Base-by-base conservation (phyloP, 2,329 filamentous ascomycete genomes). In the Ceratocystis colombiana region DNA sequence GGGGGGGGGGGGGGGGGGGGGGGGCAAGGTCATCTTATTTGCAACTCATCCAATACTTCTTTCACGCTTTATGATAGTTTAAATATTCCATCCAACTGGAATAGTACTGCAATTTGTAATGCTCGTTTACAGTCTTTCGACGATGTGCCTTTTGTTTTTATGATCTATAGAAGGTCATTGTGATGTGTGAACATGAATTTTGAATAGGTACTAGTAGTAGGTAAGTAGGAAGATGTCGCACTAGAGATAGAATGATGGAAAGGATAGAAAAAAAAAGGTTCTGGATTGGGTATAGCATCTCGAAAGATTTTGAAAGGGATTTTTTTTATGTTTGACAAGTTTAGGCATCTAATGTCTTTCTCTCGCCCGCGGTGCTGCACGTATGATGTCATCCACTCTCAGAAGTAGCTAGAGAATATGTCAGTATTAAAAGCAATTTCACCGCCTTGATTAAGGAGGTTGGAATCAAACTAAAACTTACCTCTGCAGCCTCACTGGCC, bases 381-480 rank as follows among this genome's bases (percentile, higher is more conserved):
- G 87, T 75, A 99, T 97, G 76, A 99, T 99, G 77, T 97, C 94
- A 79, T 99, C 94, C 64, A 99, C 94, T 74, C 94, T 85, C 70
- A 99, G 81, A 69, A 99, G 83, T 70, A 97, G 81, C 89, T 93
- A 71, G n/a, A 44, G 5, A 30, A 45, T 59, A 33, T 25, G 71
- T 74, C 70, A 75, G 72, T 57, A 33, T n/a, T 37, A 5, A 2
- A 6, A 10, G 8, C 22, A 53, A 12, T 3, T 20, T 53, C 20
- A 25, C 5, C 53, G 12, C 5, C 7, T 48, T 55, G 44, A 44
- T 15, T 15, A 48, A 22, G 7, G 8, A 22, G 25, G 53, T 44
- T 10, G 41, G 20, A 62, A 17, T 41, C 53, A 41, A 15, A 28
- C n/a, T 22, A 20, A 30, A 41, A 75, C 86, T 79, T 81, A 95